These are phyloP conservation scores for Clathrospora elynae DNA, from an alignment of 2,329 filamentous ascomycete species.

Conservation along the genomic window DNA sequence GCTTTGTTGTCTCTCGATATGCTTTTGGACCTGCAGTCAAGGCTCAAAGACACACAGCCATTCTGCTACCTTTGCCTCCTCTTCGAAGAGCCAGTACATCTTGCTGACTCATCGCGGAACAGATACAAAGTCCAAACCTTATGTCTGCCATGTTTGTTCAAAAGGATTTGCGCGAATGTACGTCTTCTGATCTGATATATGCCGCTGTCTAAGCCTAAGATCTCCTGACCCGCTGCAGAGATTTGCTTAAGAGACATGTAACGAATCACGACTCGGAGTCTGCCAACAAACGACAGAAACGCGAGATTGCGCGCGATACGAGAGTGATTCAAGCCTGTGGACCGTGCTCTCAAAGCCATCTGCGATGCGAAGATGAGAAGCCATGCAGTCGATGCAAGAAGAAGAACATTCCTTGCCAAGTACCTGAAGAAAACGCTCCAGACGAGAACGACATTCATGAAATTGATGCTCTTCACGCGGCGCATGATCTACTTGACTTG, in stretches of 20 bases:
- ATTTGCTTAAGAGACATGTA: slow-evolving; percentile 59
- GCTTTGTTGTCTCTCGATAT: no score
- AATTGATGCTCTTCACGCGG: slow-evolving; percentile 36
- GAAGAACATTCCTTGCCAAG: slow-evolving; percentile 54
- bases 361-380: slow-evolving; percentile 61
- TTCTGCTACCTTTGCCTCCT: no score
- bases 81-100: no score
- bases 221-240: slow-evolving; percentile 35
- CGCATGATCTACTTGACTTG: slow-evolving; percentile 38
- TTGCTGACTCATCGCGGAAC: slow-evolving; percentile 15
- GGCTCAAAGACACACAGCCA: no score
- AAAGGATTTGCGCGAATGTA: slow-evolving; percentile 56
- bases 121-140: slow-evolving; percentile 54
- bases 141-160: slow-evolving; percentile 52
- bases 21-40: no score
- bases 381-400: slow-evolving; percentile 59
- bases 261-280: slow-evolving; percentile 51
- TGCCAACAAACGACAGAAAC: slow-evolving; percentile 33
- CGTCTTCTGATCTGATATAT: slow-evolving; percentile 11
- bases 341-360: slow-evolving; percentile 57
- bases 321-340: slow-evolving; percentile 56
- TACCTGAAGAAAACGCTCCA: slow-evolving; percentile 20
- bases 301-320: slow-evolving; percentile 33
- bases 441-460: slow-evolving; percentile 27
- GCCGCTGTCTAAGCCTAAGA: not conserved